Percentiles rank a stretch among this genome's conserved stretches.
Evolutionary conservation across 1,284 basidiomycete species (phyloP).

Genomic region (Uromyces viciae-fabae): DNA sequence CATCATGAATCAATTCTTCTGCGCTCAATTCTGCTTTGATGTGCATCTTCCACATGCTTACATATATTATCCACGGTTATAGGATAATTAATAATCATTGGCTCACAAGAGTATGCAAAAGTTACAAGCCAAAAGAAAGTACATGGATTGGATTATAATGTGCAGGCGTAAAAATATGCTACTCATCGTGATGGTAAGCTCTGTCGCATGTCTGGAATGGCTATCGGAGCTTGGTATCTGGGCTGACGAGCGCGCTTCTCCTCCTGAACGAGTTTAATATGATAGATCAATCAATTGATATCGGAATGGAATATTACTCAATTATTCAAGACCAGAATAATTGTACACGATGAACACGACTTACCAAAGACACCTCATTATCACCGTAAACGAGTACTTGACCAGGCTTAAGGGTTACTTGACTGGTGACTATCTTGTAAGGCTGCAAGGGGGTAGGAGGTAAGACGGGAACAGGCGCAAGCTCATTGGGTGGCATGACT

Average conservation of each 20-base stretch:
- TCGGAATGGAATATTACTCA: no score
- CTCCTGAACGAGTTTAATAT: slow-evolving; percentile 59
- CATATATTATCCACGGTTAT: no score
- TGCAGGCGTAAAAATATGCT: not conserved
- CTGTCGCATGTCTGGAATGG: slow-evolving; percentile 48
- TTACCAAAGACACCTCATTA: slow-evolving; percentile 70
- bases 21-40: no score
- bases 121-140: not conserved
- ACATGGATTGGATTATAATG: not conserved
- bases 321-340: no score
- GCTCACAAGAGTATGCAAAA: no score
- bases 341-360: slow-evolving; percentile 51
- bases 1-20: no score
- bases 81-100: no score
- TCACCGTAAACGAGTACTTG: slow-evolving; percentile 72
- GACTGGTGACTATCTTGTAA: slow-evolving; percentile 61
- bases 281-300: not conserved
- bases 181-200: slow-evolving; percentile 28
- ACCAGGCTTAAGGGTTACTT: slow-evolving; percentile 65
- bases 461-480: not conserved
- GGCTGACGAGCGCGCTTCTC: slow-evolving; percentile 72
- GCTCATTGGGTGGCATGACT: slow-evolving; percentile 13
- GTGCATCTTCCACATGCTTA: no score
- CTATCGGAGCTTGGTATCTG: slow-evolving; percentile 65
- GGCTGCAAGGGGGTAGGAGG: slow-evolving; percentile 56